These are phyloP conservation scores for Crucihimalaya himalaica DNA, from an alignment of 345 rosid species.

Conservation along the genomic window DNA sequence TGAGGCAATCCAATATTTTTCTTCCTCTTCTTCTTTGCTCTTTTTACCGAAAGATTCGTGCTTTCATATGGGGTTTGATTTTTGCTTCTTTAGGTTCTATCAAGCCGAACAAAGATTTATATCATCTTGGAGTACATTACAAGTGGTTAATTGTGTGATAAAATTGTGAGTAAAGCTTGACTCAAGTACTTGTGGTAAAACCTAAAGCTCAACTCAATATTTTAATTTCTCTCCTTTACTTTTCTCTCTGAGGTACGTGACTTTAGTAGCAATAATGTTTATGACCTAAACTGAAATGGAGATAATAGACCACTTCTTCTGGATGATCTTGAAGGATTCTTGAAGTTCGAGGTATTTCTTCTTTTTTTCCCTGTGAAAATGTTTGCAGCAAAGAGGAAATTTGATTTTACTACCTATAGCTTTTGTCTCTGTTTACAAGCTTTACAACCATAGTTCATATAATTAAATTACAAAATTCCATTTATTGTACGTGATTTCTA, in stretches of 20 bases:
- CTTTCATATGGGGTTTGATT: no score
- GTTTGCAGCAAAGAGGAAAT: not conserved
- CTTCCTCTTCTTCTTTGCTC: no score
- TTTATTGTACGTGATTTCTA: not conserved
- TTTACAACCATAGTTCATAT: not conserved
- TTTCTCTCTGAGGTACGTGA: conserved; percentile 89
- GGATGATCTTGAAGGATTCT: conserved; percentile 93
- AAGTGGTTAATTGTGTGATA: no score
- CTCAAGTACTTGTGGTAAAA: no score
- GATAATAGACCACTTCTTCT: conserved; percentile 83
- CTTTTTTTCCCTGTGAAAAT: not conserved
- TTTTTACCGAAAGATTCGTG: no score
- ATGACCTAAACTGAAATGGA: conserved; percentile 82
- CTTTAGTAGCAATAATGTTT: conserved; percentile 83
- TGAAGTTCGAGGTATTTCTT: conserved; percentile 71
- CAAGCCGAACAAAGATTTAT: no score
- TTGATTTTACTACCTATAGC: not conserved
- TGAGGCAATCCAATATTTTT: no score
- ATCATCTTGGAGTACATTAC: no score
- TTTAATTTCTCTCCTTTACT: no score
- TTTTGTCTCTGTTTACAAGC: conserved; percentile 4
- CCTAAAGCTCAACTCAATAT: no score
- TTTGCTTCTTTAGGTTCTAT: no score
- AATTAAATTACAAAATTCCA: conserved; percentile 5
- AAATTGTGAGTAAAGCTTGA: no score